Conservation (phyloP, 306 rosid genomes). For the Leucaena leucocephala region DNA sequence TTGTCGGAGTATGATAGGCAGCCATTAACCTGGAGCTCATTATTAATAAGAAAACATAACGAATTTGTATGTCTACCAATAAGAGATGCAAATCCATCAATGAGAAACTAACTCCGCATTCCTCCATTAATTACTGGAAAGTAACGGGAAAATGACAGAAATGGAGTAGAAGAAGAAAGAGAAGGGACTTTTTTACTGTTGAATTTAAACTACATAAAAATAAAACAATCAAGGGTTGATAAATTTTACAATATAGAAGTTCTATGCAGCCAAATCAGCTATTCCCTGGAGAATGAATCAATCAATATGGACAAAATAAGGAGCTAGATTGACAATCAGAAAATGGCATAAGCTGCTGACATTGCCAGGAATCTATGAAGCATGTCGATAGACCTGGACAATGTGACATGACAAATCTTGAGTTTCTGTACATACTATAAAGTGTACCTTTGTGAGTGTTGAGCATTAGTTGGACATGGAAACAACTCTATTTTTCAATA, state of each 20-base stretch:
- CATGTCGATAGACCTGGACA: background rate
- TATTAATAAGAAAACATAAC: slow-evolving; percentile 30
- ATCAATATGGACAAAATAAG: background rate
- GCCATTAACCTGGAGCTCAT: slow-evolving; percentile 76
- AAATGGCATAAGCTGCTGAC: background rate
- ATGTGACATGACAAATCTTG: background rate
- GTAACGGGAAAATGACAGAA: slow-evolving; percentile 2
- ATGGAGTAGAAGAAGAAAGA: background rate
- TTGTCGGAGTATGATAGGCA: slow-evolving; percentile 76
- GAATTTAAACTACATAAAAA: slow-evolving; percentile 2
- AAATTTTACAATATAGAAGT: background rate
- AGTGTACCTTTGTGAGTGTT: background rate
- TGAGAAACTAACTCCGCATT: slow-evolving; percentile 4
- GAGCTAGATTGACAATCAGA: slow-evolving; percentile 4
- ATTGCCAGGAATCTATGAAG: background rate
- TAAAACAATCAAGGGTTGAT: background rate
- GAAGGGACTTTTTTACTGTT: slow-evolving; percentile 4
- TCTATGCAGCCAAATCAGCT: background rate
- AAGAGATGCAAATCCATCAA: slow-evolving; percentile 9
- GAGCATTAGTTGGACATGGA: background rate
- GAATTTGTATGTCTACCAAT: background rate
- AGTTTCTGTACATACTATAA: background rate
- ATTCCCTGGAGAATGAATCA: background rate
- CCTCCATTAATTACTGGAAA: background rate
- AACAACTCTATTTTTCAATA: background rate